Conservation (phyloP, 441 rosid genomes). For the Gossypium gossypioides region DNA sequence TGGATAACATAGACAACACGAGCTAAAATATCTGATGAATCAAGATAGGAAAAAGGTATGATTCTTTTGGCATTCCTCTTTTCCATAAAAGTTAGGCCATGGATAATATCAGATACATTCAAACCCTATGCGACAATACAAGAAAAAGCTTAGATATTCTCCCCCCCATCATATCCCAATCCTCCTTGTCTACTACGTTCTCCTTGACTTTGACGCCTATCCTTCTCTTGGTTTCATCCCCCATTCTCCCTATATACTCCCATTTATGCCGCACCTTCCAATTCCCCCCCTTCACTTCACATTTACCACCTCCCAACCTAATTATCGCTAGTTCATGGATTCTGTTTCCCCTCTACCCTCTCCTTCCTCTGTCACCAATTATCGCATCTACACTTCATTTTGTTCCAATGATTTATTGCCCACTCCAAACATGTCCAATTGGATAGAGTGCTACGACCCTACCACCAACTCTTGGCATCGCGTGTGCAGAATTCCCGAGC, state of each 20-base stretch:
- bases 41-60: background rate
- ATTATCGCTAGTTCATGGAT: conserved; percentile 12
- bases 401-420: conserved; percentile 18
- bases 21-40: background rate
- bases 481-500: conserved; percentile 24
- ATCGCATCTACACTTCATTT: conserved; percentile 25
- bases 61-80: background rate
- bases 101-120: background rate
- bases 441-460: conserved; percentile 35
- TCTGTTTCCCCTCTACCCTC: conserved; percentile 11
- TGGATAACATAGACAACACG: background rate
- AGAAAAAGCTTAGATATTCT: conserved; percentile 15
- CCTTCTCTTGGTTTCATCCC: conserved; percentile 11
- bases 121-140: background rate
- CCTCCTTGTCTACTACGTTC: conserved; percentile 3
- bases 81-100: background rate
- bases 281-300: background rate
- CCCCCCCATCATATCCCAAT: background rate
- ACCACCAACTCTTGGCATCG: conserved; percentile 24
- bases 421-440: conserved; percentile 18
- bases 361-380: background rate
- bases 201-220: conserved; percentile 4
- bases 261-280: background rate
- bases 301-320: background rate
- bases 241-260: conserved; percentile 10